Percentiles rank a stretch among this genome's conserved stretches.
These are phyloP conservation scores for Penicillium malachiteum DNA, from an alignment of 495 filamentous ascomycete genomes.

Conservation along the genomic window DNA sequence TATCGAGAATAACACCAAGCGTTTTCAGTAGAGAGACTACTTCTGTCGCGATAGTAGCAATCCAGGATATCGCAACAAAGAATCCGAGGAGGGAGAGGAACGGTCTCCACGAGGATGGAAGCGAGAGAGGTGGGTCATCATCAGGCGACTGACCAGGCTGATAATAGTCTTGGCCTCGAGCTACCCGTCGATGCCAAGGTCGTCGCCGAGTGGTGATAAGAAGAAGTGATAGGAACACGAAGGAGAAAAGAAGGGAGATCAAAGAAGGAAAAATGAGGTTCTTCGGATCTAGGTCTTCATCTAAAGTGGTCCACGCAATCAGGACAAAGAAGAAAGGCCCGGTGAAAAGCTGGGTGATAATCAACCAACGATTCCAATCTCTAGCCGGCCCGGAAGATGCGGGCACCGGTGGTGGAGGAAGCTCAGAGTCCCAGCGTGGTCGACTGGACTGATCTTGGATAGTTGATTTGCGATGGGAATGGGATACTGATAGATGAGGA, in stretches of 20 bases:
- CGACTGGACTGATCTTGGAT: conserved; percentile 16
- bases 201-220: conserved; percentile 54
- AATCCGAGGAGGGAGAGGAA: conserved; percentile 90
- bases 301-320: conserved; percentile 71
- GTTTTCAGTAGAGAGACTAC: conserved; percentile 95
- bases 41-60: conserved; percentile 92
- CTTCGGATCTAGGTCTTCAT: conserved; percentile 45
- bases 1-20: conserved; percentile 85
- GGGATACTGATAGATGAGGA: conserved; percentile 9
- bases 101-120: conserved; percentile 62
- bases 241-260: conserved; percentile 67
- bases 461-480: conserved; percentile 17
- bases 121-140: conserved; percentile 35
- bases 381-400: conserved; percentile 30
- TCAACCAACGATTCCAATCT: conserved; percentile 89
- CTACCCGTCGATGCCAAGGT: conserved; percentile 19
- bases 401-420: conserved; percentile 29
- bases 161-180: not conserved
- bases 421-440: conserved; percentile 43
- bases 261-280: conserved; percentile 64
- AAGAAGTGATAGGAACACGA: conserved; percentile 61
- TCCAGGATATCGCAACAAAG: conserved; percentile 88
- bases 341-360: conserved; percentile 79
- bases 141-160: conserved; percentile 2
- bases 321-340: conserved; percentile 81